Evolutionary conservation across 192 early-diverging fungal species (phyloP), one percentile per base, ranked within the genome.

Genomic region (Hyaloraphidium curvatum): DNA sequence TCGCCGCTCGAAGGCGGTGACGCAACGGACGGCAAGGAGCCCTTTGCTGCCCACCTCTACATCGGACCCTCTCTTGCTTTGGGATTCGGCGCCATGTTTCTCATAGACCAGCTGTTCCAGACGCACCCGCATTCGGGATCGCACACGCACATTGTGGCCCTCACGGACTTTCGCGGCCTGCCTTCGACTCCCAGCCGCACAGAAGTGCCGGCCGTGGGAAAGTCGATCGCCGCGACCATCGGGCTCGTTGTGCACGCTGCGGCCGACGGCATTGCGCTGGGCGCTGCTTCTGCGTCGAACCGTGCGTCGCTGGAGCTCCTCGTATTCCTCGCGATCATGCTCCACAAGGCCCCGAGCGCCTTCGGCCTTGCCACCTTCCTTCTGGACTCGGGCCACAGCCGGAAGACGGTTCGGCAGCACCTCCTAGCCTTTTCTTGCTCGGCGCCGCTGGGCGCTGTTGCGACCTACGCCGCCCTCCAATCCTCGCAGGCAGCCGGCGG

Each of bases 171-270:
- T n/a, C n/a, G n/a, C n/a, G n/a, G n/a, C n/a, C n/a, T n/a, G n/a
- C n/a, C n/a, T n/a, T n/a, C n/a, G n/a, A n/a, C n/a, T n/a, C n/a
- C n/a, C n/a, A n/a, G n/a, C n/a, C n/a, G n/a, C n/a, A n/a, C n/a
- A n/a, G n/a, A n/a, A n/a, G n/a, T n/a, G n/a, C n/a, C n/a, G n/a
- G n/a, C n/a, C n/a, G n/a, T n/a, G n/a, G n/a, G n/a, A n/a, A n/a
- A n/a, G n/a, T n/a, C 33, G 22, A 59, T 39, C 2, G 37, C 80
- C 19, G 80, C 86, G 27, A 83, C 86, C 0, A 71, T 97, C n/a
- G 92, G 92, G 52, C 71, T 97, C 26, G 74, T 97, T n/a, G 86
- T 97, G 28, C 92, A 97, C 66, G 85, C 87, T 2, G 87, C 87
- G 9, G 89, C 89, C 0, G 92, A 97, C 61, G 92, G 92, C 1